Conservation (phyloP, 768 basidiomycete genomes). For the Amanita jacksonii region DNA sequence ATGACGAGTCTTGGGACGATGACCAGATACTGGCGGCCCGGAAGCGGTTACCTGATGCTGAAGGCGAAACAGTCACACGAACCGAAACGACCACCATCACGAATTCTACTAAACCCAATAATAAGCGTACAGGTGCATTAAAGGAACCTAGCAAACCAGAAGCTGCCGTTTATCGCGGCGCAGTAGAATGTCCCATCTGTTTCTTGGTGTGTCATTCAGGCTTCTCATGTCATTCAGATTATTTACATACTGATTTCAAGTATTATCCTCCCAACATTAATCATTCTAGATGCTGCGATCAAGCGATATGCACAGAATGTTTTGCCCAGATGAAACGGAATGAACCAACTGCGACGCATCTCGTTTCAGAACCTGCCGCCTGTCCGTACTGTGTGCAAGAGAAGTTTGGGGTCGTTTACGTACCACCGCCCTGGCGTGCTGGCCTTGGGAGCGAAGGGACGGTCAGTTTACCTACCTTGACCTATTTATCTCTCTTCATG, state of each 20-base stretch:
- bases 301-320: conserved; percentile 97
- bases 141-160: conserved; percentile 71
- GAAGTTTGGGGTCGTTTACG: conserved; percentile 92
- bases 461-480: conserved; percentile 30
- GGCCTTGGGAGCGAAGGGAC: conserved; percentile 70
- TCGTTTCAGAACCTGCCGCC: conserved; percentile 92
- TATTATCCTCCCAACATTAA: conserved; percentile 98
- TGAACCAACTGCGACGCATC: conserved; percentile 90
- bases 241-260: conserved; percentile 36
- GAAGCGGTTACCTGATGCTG: conserved; percentile 52
- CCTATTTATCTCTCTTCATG: conserved; percentile 6
- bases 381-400: conserved; percentile 98
- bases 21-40: conserved; percentile 78
- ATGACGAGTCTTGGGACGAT: conserved; percentile 80
- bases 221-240: conserved; percentile 14
- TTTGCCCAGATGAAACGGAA: conserved; percentile 98
- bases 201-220: conserved; percentile 65
- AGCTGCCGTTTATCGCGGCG: conserved; percentile 73
- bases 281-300: conserved; percentile 95
- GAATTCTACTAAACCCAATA: conserved; percentile 28
- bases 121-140: conserved; percentile 43
- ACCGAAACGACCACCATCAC: conserved; percentile 30
- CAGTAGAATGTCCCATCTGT: conserved; percentile 95
- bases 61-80: conserved; percentile 38
- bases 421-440: conserved; percentile 68